phyloP scores from a whole-genome alignment of 352 stramenopile species.

The Globisporangium okanoganense region DNA sequence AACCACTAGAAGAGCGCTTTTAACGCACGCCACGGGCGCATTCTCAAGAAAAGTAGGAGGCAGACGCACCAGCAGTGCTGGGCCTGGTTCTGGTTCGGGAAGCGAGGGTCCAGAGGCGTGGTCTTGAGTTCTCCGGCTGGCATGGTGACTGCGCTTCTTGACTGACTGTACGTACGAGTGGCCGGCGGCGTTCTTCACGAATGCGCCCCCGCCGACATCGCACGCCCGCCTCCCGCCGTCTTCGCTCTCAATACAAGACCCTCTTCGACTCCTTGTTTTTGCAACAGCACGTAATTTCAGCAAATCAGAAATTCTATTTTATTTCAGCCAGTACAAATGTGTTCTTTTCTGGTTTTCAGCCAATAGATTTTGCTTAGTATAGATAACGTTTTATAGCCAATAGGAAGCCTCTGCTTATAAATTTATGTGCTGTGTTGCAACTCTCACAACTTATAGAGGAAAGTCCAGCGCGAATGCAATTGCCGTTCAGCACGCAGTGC shows the following conservation, averaged over 20 bases:
- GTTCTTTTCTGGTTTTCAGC: not conserved
- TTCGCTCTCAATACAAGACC: slow-evolving; percentile 8
- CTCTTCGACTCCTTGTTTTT: slow-evolving; percentile 31
- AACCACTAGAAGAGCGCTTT: slow-evolving; percentile 4
- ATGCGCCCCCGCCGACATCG: slow-evolving; percentile 4
- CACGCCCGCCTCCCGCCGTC: not conserved
- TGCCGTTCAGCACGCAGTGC: not conserved
- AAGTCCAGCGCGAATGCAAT: slow-evolving; percentile 13
- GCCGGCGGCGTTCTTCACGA: slow-evolving; percentile 17
- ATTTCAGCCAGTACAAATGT: slow-evolving; percentile 19
- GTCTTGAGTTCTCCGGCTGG: slow-evolving; percentile 69
- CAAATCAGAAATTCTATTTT: slow-evolving; percentile 16
- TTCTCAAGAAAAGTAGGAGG: not conserved
- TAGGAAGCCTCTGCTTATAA: not conserved
- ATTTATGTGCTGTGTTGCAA: no score
- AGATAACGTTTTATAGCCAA: not conserved
- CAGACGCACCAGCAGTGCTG: slow-evolving; percentile 78
- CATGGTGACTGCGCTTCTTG: slow-evolving; percentile 26
- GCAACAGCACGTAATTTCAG: slow-evolving; percentile 20
- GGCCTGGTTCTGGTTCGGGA: slow-evolving; percentile 86
- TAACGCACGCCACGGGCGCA: not conserved
- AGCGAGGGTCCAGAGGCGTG: slow-evolving; percentile 80
- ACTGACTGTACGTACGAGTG: slow-evolving; percentile 9
- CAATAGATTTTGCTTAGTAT: slow-evolving; percentile 1
- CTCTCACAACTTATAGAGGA: not conserved